Evolutionary conservation across 2,329 filamentous ascomycete genomes (phyloP).

Genomic region (Fusarium ambrosium): DNA sequence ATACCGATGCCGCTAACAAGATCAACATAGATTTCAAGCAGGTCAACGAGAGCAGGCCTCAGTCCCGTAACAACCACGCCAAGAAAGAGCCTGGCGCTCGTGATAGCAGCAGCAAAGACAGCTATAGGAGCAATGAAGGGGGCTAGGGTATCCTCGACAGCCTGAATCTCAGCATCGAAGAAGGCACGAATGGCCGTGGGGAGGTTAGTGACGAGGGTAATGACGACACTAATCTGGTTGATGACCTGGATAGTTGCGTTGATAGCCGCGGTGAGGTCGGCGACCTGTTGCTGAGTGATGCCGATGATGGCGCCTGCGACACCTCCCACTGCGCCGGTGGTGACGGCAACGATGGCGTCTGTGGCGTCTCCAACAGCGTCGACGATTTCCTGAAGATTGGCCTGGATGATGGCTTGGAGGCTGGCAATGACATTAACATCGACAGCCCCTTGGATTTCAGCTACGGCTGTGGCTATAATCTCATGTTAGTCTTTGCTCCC

Average conservation of each 20-base stretch:
- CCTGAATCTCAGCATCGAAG: conserved; percentile 10
- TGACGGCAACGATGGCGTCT: background rate
- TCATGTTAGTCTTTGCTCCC: background rate
- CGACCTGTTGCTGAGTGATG: conserved; percentile 11
- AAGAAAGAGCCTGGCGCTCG: background rate
- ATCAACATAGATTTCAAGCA: background rate
- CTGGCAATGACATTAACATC: background rate
- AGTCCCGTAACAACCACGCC: conserved; percentile 11
- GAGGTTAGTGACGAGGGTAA: conserved; percentile 11
- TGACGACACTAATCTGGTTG: background rate
- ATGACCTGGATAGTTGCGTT: background rate
- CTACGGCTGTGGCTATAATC: background rate
- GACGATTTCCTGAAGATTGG: conserved; percentile 12
- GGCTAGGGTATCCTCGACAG: background rate
- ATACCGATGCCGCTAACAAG: rapidly evolving
- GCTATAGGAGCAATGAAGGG: conserved; percentile 19
- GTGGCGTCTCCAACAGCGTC: background rate
- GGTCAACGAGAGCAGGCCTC: background rate
- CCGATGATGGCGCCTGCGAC: background rate
- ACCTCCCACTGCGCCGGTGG: conserved; percentile 26
- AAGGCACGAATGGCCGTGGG: background rate
- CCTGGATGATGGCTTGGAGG: background rate
- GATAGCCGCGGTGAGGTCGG: background rate
- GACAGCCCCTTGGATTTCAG: background rate
- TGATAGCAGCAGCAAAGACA: conserved; percentile 5